A percentile compares a stretch with the other conserved stretches of the same genome.
phyloP scores from a whole-genome alignment of 352 stramenopile species.

The Pythium vanterpoolii region DNA sequence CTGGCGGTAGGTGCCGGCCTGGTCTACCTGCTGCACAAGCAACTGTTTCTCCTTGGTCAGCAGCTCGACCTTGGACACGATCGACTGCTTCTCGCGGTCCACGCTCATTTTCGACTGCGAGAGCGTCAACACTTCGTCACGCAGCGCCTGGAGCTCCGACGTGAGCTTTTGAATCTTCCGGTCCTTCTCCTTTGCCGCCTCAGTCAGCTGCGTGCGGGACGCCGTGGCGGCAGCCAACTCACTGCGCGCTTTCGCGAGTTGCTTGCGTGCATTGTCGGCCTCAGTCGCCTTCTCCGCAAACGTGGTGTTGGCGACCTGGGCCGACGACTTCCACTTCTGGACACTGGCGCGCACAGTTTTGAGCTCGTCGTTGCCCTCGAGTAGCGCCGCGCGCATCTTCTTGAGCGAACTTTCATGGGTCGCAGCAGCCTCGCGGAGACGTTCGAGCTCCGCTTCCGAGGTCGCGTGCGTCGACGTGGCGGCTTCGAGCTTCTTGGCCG shows the following conservation, averaged over 20 bases:
- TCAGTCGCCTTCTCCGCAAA: slow-evolving; percentile 68
- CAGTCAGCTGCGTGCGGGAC: slow-evolving; percentile 44
- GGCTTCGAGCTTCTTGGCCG: slow-evolving; percentile 35
- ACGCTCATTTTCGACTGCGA: slow-evolving; percentile 21
- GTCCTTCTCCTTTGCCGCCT: slow-evolving; percentile 63
- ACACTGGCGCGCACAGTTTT: slow-evolving; percentile 63
- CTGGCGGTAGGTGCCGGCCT: slow-evolving; percentile 60
- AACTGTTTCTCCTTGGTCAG: slow-evolving; percentile 39
- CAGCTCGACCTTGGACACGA: slow-evolving; percentile 31
- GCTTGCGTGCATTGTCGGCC: slow-evolving; percentile 61
- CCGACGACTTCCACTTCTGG: slow-evolving; percentile 73
- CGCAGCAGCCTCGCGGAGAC: slow-evolving; percentile 32
- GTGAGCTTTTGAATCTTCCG: slow-evolving; percentile 66
- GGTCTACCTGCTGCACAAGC: slow-evolving; percentile 37
- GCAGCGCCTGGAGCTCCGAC: slow-evolving; percentile 47
- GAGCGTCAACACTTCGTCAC: slow-evolving; percentile 33
- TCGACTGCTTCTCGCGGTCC: slow-evolving; percentile 23
- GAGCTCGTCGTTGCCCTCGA: slow-evolving; percentile 73
- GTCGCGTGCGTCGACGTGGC: slow-evolving; percentile 26
- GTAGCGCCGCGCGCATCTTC: slow-evolving; percentile 61
- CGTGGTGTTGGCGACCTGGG: slow-evolving; percentile 52
- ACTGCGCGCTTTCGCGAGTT: slow-evolving; percentile 45
- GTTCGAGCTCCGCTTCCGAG: slow-evolving; percentile 36
- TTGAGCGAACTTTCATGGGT: slow-evolving; percentile 68
- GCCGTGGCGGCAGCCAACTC: slow-evolving; percentile 45